Evolutionary conservation across 305 asterid species (phyloP), one percentile per base, ranked within the genome.

Genomic region (Rubia tinctorum): DNA sequence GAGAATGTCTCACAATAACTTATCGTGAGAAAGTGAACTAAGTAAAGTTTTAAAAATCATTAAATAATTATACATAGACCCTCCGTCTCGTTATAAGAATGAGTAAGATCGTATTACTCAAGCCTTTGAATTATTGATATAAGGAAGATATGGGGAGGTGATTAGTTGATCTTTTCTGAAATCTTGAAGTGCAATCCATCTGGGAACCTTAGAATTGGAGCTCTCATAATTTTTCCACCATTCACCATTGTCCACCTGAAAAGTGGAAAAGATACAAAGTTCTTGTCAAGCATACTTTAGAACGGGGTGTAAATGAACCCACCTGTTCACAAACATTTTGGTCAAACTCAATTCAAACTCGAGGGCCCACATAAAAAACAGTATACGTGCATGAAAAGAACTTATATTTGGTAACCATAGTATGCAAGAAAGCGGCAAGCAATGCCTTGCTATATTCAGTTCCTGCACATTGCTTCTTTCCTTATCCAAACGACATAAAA

Each of bases 101-200:
- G n/a, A n/a, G n/a, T n/a, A n/a, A n/a, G n/a, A n/a, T n/a, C n/a
- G n/a, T n/a, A n/a, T n/a, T n/a, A n/a, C n/a, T n/a, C n/a, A n/a
- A n/a, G n/a, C n/a, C n/a, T n/a, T n/a, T n/a, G n/a, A n/a, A n/a
- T n/a, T n/a, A n/a, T n/a, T n/a, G n/a, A n/a, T n/a, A n/a, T n/a
- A n/a, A 51, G 58, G 20, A 51, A 51, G 14, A 49, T 2, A 49
- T 40, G 44, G 7, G 18, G 22, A 55, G 22, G 42, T 12, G 69
- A n/a, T 43, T 11, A 73, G 42, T 78, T 17, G 51, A 7, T 62
- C 44, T 78, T 88, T 68, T 80, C 76, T 20, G 83, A 75, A 9
- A 91, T 75, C 75, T 83, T 89, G 87, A 89, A 91, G 84, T 89
- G 94, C 75, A 89, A 86, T 83, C 97, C 96, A 73, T 91, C 91